Evolutionary conservation across 768 basidiomycete species (phyloP).

Genomic region (Sarcomyxa edulis): DNA sequence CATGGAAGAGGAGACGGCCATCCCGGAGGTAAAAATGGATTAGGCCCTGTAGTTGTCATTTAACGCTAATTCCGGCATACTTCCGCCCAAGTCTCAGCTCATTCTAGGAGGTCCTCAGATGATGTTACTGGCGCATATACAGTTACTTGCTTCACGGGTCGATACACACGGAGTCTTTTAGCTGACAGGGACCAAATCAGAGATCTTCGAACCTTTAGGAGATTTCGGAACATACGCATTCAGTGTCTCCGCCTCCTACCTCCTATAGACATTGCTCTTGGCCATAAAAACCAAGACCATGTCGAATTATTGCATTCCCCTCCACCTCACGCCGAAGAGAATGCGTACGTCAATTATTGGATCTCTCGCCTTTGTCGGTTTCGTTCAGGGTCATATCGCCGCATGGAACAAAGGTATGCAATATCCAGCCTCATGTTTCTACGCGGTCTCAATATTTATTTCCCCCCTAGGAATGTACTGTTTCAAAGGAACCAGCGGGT

Average conservation of each 20-base stretch:
- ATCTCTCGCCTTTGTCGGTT: neutral
- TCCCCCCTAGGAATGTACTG: constrained; percentile 26
- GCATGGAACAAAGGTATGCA: constrained; percentile 23
- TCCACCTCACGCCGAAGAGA: neutral
- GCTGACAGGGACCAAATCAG: no score
- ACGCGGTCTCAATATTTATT: neutral
- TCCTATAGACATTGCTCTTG: neutral
- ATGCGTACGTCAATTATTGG: neutral
- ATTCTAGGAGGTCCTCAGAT: no score
- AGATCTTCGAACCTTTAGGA: neutral
- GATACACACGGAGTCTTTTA: no score
- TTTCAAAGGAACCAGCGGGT: constrained; percentile 23
- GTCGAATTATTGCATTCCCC: neutral
- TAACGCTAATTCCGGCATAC: no score
- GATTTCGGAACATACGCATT: neutral
- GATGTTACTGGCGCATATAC: no score
- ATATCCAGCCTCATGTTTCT: neutral
- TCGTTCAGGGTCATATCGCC: constrained; percentile 21
- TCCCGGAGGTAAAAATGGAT: no score
- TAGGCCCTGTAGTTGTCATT: no score
- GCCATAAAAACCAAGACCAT: neutral
- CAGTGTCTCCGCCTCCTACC: neutral
- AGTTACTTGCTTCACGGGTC: no score
- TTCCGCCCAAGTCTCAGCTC: no score
- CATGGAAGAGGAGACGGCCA: no score